A percentile compares a stretch with the other conserved stretches of the same genome.
Conservation (phyloP, 805 yeast genomes). For the Komagataella mondaviorum region DNA sequence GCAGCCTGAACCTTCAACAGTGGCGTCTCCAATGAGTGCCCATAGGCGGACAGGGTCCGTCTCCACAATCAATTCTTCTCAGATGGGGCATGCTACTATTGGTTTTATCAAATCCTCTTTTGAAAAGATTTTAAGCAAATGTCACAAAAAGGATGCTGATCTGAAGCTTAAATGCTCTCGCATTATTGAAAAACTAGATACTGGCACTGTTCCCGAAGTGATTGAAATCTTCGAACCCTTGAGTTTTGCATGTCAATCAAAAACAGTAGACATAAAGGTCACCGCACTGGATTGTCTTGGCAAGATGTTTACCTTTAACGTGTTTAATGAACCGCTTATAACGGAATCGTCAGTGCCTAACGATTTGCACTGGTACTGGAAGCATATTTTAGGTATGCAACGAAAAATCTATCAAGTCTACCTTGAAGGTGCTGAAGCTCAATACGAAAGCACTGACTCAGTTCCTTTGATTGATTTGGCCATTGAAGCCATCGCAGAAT, state of each 20-base stretch:
- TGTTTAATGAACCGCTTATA: conserved; percentile 38
- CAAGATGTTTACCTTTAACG: conserved; percentile 77
- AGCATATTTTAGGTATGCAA: not conserved
- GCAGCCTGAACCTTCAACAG: not conserved
- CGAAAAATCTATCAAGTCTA: conserved; percentile 15
- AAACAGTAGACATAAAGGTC: conserved; percentile 50
- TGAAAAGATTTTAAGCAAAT: conserved; percentile 18
- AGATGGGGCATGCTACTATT: conserved; percentile 12
- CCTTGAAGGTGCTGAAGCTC: conserved; percentile 5
- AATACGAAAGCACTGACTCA: conserved; percentile 14
- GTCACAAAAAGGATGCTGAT: conserved; percentile 27
- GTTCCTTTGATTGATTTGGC: conserved; percentile 65
- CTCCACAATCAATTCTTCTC: conserved; percentile 5
- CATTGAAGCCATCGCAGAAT: conserved; percentile 68
- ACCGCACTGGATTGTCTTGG: conserved; percentile 77
- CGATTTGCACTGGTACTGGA: not conserved
- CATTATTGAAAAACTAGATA: conserved; percentile 27
- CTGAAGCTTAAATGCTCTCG: conserved; percentile 22
- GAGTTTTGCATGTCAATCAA: conserved; percentile 58
- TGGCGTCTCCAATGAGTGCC: not conserved
- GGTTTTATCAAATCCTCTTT: conserved; percentile 18
- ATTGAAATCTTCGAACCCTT: conserved; percentile 65
- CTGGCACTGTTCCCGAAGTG: conserved; percentile 26
- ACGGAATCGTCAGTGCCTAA: conserved; percentile 28
- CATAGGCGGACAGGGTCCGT: not conserved